These are phyloP conservation scores for Pseudocercospora fijiensis DNA, from an alignment of 2,329 filamentous ascomycete species.

Conservation along the genomic window DNA sequence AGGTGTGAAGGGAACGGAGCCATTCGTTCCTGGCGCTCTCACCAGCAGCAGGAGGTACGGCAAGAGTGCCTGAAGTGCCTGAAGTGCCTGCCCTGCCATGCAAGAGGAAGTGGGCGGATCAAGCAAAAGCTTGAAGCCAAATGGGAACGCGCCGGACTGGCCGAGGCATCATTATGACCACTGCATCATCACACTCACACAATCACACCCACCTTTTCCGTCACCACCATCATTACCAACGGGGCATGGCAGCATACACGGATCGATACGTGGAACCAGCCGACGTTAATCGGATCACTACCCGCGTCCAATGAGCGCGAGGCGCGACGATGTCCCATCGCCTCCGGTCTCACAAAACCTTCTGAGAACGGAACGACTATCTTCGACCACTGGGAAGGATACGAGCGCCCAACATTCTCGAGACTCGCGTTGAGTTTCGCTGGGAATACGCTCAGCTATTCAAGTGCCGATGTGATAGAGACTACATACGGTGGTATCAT, in stretches of 20 bases:
- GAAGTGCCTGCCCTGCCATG: background rate
- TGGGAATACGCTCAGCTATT: background rate
- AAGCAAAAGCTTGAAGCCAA: background rate
- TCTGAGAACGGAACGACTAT: background rate
- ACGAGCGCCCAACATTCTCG: background rate
- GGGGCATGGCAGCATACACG: background rate
- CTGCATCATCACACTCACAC: background rate
- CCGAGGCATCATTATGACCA: background rate
- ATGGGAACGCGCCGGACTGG: background rate
- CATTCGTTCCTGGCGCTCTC: constrained; percentile 8
- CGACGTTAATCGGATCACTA: background rate
- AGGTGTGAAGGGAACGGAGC: background rate
- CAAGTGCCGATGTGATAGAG: no score
- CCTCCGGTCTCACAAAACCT: background rate
- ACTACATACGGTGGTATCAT: no score
- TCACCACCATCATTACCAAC: background rate
- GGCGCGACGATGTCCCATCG: background rate
- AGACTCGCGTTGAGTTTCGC: background rate
- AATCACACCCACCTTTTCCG: background rate
- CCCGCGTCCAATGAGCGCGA: background rate
- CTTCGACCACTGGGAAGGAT: background rate
- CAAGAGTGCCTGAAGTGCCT: background rate
- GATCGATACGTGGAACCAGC: background rate
- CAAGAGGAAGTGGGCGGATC: background rate
- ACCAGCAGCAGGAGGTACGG: constrained; percentile 7